Base-by-base conservation (phyloP, 805 yeast genomes). In the Dipodascopsis uninucleata region DNA sequence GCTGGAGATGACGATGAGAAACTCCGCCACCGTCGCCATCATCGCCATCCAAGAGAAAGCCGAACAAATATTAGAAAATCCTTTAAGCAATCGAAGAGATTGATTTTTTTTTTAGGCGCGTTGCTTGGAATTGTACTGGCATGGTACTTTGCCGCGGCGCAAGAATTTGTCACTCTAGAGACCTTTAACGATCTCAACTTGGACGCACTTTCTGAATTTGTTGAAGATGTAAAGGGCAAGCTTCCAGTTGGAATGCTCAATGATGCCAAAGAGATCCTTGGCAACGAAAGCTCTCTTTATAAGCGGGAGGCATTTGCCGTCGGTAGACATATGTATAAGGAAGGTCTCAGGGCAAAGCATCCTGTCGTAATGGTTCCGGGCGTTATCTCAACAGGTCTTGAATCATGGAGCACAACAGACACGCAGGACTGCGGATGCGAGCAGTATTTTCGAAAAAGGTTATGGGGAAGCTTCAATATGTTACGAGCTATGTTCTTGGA, bases 391-490 rank as follows among this genome's bases (percentile, higher is more conserved):
- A 89, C 97, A 0, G 97, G 97, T 3, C 71, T 93, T 28, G 98
- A 93, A 64, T 81, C 88, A 38, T 93, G 98, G 98, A 82, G 95
- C 0, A 70, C 85, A 2, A 75, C 70, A 26, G 88, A 88, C 8
- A 75, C 82, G 4, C 76, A 70, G 2, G 93, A 81, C 20, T 93
- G 98, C 63, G 93, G 95, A 3, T 76, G 87, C 29, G 77, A 81
- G 47, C 74, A 80, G 7, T 94, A 90, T 64, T 93, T 90, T 68
- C 73, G 98, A 40, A 89, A 88, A 61, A 71, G 97, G 55, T 64
- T 93, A 45, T 93, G 98, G 98, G 98, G 98, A 0, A 86, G 96
- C 0, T 89, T 88, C 70, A 88, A 85, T 61, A 93, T 93, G 98
- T 67, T 93, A 46, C 74, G 84, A 55, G 81, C 95, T 2, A 90